Evolutionary conservation across 2,329 filamentous ascomycete species (phyloP).

Genomic region (Pseudocercospora eumusae): DNA sequence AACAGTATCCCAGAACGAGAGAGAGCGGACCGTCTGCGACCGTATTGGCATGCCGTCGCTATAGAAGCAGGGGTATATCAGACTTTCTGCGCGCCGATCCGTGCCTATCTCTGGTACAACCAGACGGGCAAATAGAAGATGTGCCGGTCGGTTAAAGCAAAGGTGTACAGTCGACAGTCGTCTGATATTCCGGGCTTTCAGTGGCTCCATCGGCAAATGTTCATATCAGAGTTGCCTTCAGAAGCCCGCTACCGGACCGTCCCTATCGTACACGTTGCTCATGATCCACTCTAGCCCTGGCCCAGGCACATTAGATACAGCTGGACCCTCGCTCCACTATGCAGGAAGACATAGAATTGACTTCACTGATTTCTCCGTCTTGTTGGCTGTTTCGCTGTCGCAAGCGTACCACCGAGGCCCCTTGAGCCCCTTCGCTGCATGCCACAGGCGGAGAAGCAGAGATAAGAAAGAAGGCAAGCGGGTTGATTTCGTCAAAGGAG

Average conservation of each 20-base stretch:
- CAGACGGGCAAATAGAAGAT: background rate
- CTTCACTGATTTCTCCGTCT: slow-evolving; percentile 5
- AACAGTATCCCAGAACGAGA: background rate
- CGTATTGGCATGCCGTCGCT: background rate
- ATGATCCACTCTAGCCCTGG: slow-evolving; percentile 4
- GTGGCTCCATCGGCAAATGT: background rate
- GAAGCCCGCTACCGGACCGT: background rate
- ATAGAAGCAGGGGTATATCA: background rate
- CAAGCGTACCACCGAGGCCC: slow-evolving; percentile 2
- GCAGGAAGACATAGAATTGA: slow-evolving; percentile 6
- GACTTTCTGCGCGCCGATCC: slow-evolving; percentile 7
- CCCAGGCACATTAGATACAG: slow-evolving; percentile 4
- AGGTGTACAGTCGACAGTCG: slow-evolving; percentile 2
- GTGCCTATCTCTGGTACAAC: slow-evolving; percentile 1
- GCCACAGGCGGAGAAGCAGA: background rate
- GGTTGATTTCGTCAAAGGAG: background rate
- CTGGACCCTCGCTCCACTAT: slow-evolving; percentile 10
- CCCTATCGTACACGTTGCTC: slow-evolving; percentile 7
- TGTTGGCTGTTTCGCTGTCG: background rate
- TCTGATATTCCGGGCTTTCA: background rate
- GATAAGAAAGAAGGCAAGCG: background rate
- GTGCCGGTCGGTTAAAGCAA: background rate
- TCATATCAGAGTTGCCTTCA: slow-evolving; percentile 5
- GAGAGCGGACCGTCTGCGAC: background rate
- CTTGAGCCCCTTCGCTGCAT: background rate